These are phyloP conservation scores for Entomortierella parvispora DNA, from an alignment of 192 early-diverging fungal genomes.

Conservation along the genomic window DNA sequence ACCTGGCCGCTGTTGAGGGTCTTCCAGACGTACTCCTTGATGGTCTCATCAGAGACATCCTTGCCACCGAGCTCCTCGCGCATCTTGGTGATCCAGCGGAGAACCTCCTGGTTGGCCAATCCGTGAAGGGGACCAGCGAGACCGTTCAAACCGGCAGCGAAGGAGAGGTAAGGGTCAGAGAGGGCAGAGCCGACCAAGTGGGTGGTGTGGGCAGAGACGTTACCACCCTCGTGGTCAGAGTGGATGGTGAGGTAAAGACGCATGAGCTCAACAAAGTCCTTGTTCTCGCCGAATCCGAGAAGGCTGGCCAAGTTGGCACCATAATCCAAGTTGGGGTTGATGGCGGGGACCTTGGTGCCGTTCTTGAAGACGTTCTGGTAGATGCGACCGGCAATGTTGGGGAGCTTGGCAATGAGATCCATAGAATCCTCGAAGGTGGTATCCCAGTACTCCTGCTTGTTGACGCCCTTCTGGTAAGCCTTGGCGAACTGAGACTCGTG, in stretches of 20 bases:
- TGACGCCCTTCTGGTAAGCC: constrained; percentile 93
- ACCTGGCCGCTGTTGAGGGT: constrained; percentile 97
- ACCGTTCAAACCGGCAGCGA: constrained; percentile 96
- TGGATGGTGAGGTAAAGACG: constrained; percentile 99
- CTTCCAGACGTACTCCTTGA: constrained; percentile 97
- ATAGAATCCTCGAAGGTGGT: constrained; percentile 96
- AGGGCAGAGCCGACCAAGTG: constrained; percentile 93
- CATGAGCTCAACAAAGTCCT: constrained; percentile 96
- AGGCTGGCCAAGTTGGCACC: constrained; percentile 95
- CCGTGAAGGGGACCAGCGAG: constrained; percentile 99
- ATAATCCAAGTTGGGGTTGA: constrained; percentile 92
- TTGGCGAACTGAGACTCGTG: constrained; percentile 97
- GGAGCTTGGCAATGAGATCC: constrained; percentile 98
- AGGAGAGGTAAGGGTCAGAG: constrained; percentile 98
- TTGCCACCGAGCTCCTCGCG: constrained; percentile 84
- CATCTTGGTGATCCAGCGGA: constrained; percentile 97
- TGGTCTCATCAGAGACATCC: constrained; percentile 89
- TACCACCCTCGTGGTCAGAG: constrained; percentile 99
- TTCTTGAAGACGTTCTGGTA: constrained; percentile 99
- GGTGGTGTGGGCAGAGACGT: constrained; percentile 98
- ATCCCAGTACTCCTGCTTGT: constrained; percentile 97
- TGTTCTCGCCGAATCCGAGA: constrained; percentile 89
- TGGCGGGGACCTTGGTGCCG: constrained; percentile 82
- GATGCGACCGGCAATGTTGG: constrained; percentile 96
- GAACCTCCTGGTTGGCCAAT: constrained; percentile 99